These are phyloP conservation scores for Candida suzukii DNA, from an alignment of 805 yeast species.

Conservation along the genomic window DNA sequence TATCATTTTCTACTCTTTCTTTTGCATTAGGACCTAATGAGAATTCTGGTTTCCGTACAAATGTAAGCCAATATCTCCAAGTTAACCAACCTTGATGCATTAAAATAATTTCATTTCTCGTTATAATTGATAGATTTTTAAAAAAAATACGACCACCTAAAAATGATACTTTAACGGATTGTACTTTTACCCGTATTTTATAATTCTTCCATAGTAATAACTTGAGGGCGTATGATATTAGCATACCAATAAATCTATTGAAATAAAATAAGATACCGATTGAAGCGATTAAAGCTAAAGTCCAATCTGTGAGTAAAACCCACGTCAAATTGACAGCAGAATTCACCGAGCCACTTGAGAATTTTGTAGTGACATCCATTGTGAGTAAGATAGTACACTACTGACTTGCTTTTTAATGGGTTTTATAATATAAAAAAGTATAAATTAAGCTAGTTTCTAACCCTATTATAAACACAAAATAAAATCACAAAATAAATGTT, in stretches of 20 bases:
- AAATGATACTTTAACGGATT: conserved; percentile 68
- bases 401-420: too few species aligned
- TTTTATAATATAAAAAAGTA: too few species aligned
- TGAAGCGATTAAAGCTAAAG: conserved; percentile 54
- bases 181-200: conserved; percentile 55
- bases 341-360: conserved; percentile 19
- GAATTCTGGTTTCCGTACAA: conserved; percentile 33
- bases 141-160: conserved; percentile 79
- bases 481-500: too few species aligned
- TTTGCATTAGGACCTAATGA: conserved; percentile 14
- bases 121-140: conserved; percentile 65
- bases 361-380: conserved; percentile 20
- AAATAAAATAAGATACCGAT: conserved; percentile 68
- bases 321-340: conserved; percentile 31
- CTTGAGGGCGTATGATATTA: conserved; percentile 44
- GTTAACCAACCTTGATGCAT: conserved; percentile 68
- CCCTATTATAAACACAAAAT: too few species aligned
- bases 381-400: too few species aligned
- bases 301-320: conserved; percentile 85
- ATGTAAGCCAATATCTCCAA: conserved; percentile 84
- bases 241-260: conserved; percentile 60
- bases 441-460: too few species aligned
- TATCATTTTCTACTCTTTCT: conserved; percentile 29
- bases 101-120: conserved; percentile 66
- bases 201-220: conserved; percentile 57